A percentile compares a stretch with the other conserved stretches of the same genome.
Conservation (phyloP, 2,329 filamentous ascomycete genomes). For the Coniochaeta prunicola region DNA sequence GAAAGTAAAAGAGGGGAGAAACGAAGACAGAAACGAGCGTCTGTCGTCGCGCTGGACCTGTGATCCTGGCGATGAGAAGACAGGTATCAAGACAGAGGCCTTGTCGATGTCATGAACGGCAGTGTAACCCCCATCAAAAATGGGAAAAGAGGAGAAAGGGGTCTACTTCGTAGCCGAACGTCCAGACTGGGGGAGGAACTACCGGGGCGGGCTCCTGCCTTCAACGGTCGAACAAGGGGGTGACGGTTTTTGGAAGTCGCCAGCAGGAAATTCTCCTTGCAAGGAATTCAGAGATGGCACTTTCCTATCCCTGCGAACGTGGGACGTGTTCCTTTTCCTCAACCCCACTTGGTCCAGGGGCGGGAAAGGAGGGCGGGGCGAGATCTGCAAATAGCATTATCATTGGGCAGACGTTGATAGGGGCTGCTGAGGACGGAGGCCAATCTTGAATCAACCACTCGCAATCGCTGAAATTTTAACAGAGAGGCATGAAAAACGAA, state of each 20-base stretch:
- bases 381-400: background rate
- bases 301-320: background rate
- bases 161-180: background rate
- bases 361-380: background rate
- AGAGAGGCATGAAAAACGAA: background rate
- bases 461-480: background rate
- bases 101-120: background rate
- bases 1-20: background rate
- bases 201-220: background rate
- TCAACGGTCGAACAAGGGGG: background rate
- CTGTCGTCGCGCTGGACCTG: background rate
- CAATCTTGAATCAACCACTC: background rate
- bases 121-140: background rate
- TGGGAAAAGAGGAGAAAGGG: background rate
- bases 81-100: background rate
- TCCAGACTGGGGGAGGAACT: background rate
- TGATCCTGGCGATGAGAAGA: background rate
- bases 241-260: background rate
- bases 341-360: background rate
- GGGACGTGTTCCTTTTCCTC: background rate
- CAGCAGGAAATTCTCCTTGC: background rate
- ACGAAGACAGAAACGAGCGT: background rate
- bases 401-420: background rate
- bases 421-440: background rate
- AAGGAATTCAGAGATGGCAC: background rate